Evolutionary conservation across 106 monocot genomes (phyloP).

Genomic region (Dendrobium officinale): DNA sequence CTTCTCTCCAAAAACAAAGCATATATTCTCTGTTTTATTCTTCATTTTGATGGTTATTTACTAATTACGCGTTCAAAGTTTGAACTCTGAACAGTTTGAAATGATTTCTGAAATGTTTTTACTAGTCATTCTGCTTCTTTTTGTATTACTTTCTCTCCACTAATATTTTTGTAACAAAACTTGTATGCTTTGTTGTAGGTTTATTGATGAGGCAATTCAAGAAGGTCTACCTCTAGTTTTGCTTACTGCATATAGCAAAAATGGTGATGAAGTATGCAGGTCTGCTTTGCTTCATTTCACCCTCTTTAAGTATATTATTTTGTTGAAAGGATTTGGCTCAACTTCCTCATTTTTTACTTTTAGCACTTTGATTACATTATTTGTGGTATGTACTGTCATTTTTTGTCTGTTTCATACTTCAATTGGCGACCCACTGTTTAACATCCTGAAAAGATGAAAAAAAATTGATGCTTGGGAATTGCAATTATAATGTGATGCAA

Average conservation of each 20-base stretch:
- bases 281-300: constrained; percentile 15
- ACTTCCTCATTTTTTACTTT: no score
- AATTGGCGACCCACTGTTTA: no score
- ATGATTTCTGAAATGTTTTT: no score
- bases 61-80: neutral
- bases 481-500: no score
- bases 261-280: constrained; percentile 81
- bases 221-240: constrained; percentile 66
- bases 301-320: neutral
- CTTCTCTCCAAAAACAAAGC: neutral
- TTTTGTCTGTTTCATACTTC: no score
- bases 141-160: neutral
- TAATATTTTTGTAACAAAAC: neutral
- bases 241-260: constrained; percentile 69
- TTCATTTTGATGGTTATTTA: neutral
- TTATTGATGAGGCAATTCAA: constrained; percentile 90
- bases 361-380: no score
- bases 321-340: no score
- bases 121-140: neutral
- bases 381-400: no score
- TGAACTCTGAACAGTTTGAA: no score
- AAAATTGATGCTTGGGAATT: no score
- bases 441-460: no score
- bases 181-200: constrained; percentile 34
- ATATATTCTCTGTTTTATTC: neutral